phyloP scores from a whole-genome alignment of 192 early-diverging fungal genomes.

The Coemansia reversa region DNA sequence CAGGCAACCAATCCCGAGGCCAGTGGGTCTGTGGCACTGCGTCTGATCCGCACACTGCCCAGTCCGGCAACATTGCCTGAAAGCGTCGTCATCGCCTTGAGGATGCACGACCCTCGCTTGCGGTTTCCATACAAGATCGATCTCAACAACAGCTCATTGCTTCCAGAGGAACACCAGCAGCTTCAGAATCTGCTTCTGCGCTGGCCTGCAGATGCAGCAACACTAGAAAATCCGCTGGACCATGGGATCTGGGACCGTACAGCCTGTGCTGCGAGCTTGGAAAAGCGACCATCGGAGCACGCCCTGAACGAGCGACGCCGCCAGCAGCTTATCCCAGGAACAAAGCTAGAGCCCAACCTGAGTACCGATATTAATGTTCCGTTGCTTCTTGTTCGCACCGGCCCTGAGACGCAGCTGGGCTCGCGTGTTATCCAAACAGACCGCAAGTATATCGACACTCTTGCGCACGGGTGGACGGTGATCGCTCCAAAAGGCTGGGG shows the following conservation, averaged over 20 bases:
- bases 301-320: conserved; percentile 58
- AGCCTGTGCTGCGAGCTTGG: conserved; percentile 42
- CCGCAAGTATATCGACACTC: conserved; percentile 31
- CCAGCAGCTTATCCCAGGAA: conserved; percentile 71
- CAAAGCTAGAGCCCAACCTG: conserved; percentile 55
- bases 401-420: conserved; percentile 45
- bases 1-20: conserved; percentile 2
- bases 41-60: conserved; percentile 32
- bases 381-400: conserved; percentile 78
- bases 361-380: conserved; percentile 68
- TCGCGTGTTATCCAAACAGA: conserved; percentile 43
- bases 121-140: conserved; percentile 45
- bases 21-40: conserved; percentile 13
- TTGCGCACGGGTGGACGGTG: conserved; percentile 76
- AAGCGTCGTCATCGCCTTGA: conserved; percentile 76
- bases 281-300: conserved; percentile 55
- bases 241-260: conserved; percentile 60
- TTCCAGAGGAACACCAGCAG: conserved; percentile 16
- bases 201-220: conserved; percentile 61
- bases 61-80: conserved; percentile 75
- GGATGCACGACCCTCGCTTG: conserved; percentile 83
- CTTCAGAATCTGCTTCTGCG: conserved; percentile 48
- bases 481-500: conserved; percentile 81
- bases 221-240: conserved; percentile 18
- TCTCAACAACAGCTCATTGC: not conserved